Conservation (phyloP, 2,329 filamentous ascomycete species). For the Eurotiales sp. region DNA sequence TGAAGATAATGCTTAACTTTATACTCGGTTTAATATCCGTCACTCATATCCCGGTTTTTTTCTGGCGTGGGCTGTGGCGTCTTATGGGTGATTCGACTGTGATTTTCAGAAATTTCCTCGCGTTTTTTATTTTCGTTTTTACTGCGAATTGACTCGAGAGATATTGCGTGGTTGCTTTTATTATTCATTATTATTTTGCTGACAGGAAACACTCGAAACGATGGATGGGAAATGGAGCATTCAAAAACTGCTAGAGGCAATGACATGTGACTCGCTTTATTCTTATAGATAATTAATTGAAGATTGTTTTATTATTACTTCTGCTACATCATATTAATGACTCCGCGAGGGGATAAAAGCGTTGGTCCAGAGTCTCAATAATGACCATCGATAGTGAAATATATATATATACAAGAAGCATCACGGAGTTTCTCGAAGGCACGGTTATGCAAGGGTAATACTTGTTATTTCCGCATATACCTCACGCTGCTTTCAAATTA, state of each 20-base stretch:
- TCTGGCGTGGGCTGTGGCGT: slow-evolving; percentile 18
- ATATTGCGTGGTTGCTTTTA: slow-evolving; percentile 8
- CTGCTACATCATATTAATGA: too few species aligned
- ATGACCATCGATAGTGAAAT: too few species aligned
- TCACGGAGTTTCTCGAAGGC: too few species aligned
- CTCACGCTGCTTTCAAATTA: neutral
- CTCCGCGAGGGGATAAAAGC: too few species aligned
- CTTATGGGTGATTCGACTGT: slow-evolving; percentile 9
- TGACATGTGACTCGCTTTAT: slow-evolving; percentile 14
- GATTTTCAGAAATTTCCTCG: neutral
- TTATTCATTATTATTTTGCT: slow-evolving; percentile 6
- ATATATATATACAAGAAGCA: too few species aligned
- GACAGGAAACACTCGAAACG: slow-evolving; percentile 8
- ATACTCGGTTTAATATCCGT: slow-evolving; percentile 17
- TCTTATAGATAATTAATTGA: slow-evolving; percentile 16
- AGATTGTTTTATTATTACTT: slow-evolving; percentile 3
- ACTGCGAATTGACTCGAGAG: slow-evolving; percentile 9
- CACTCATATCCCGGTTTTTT: slow-evolving; percentile 15
- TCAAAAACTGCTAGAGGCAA: slow-evolving; percentile 9
- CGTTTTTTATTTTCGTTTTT: neutral
- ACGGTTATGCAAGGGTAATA: too few species aligned
- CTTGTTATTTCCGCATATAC: too few species aligned
- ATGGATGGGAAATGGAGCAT: slow-evolving; percentile 10
- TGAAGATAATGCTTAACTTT: slow-evolving; percentile 18
- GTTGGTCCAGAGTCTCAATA: too few species aligned